phyloP scores from a whole-genome alignment of 1,284 basidiomycete species.

The Papiliotrema flavescens region DNA sequence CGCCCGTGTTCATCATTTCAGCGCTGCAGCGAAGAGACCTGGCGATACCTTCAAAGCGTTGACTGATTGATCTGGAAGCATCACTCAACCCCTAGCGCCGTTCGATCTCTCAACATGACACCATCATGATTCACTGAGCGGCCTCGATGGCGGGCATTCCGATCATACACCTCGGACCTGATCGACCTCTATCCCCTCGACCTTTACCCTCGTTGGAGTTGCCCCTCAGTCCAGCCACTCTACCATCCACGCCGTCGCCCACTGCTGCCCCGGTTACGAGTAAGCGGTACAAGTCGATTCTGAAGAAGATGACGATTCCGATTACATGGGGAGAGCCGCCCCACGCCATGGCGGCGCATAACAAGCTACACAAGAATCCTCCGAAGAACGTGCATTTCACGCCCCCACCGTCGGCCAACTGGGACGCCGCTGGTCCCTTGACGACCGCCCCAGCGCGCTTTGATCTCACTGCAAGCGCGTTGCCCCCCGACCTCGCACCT shows the following conservation, averaged over 20 bases:
- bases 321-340: constrained; percentile 2
- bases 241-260: not conserved
- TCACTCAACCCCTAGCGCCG: no score
- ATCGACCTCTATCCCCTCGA: not conserved
- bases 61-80: no score
- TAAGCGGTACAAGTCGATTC: not conserved
- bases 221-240: not conserved
- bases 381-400: constrained; percentile 5
- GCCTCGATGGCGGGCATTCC: not conserved
- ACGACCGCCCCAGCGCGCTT: not conserved
- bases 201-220: no score
- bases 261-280: constrained; percentile 1
- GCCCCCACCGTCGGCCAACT: not conserved
- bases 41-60: no score
- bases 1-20: no score
- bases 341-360: not conserved
- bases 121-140: no score
- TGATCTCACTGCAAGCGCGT: no score
- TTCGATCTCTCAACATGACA: no score
- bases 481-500: no score
- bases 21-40: no score
- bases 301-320: constrained; percentile 5
- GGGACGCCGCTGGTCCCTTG: not conserved
- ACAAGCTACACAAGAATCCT: constrained; percentile 6
- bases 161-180: not conserved